phyloP scores from a whole-genome alignment of 2,329 filamentous ascomycete species.

The Stemphylium lycopersici region DNA sequence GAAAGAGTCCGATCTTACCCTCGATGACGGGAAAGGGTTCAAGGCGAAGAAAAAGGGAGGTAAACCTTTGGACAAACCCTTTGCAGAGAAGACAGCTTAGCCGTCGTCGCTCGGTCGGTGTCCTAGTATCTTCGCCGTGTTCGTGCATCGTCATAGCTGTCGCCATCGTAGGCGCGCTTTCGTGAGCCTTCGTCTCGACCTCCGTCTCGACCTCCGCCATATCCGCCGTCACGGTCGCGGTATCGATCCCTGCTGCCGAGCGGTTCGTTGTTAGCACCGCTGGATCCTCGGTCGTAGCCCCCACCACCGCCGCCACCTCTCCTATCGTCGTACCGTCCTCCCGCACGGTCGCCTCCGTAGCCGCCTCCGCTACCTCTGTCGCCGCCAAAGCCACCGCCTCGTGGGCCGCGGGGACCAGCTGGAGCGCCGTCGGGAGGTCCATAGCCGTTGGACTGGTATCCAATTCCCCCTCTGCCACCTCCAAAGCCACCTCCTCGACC shows the following conservation, averaged over 20 bases:
- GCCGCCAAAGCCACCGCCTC: slow-evolving; percentile 48
- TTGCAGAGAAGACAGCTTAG: slow-evolving; percentile 21
- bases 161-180: slow-evolving; percentile 67
- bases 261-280: slow-evolving; percentile 84
- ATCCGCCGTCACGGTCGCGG: slow-evolving; percentile 30
- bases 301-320: slow-evolving; percentile 25
- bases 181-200: slow-evolving; percentile 51
- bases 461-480: slow-evolving; percentile 55
- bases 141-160: slow-evolving; percentile 77
- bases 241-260: slow-evolving; percentile 66
- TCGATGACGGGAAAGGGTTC: slow-evolving; percentile 39
- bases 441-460: slow-evolving; percentile 52
- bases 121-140: slow-evolving; percentile 65
- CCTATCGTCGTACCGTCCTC: slow-evolving; percentile 32
- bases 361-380: slow-evolving; percentile 41
- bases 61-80: slow-evolving; percentile 49
- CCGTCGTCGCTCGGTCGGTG: slow-evolving; percentile 22
- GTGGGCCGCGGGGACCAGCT: slow-evolving; percentile 53
- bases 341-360: slow-evolving; percentile 31
- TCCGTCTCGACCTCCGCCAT: slow-evolving; percentile 13
- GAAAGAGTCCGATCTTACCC: slow-evolving; percentile 41
- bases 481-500: slow-evolving; percentile 34
- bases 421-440: slow-evolving; percentile 56
- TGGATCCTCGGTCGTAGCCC: slow-evolving; percentile 53
- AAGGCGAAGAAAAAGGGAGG: slow-evolving; percentile 40